Evolutionary conservation across 2,329 filamentous ascomycete genomes (phyloP).

Genomic region (Aspergillus sp.): DNA sequence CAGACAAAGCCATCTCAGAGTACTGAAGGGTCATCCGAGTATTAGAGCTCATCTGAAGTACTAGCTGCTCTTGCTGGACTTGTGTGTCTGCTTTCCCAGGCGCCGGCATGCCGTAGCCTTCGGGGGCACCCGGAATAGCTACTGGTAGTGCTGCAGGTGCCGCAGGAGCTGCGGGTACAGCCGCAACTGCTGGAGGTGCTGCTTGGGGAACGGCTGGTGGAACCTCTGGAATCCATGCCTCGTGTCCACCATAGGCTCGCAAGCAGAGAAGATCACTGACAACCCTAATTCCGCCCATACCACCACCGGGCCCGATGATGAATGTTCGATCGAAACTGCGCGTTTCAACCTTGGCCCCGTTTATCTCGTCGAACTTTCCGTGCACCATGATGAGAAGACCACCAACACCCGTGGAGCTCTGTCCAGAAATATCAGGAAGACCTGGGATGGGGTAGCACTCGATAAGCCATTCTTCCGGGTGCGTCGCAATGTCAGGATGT

Average conservation of each 20-base stretch:
- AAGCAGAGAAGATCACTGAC: constrained; percentile 77
- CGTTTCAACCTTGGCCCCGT: constrained; percentile 58
- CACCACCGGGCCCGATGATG: constrained; percentile 72
- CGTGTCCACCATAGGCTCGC: constrained; percentile 63
- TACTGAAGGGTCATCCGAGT: constrained; percentile 81
- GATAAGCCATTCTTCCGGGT: constrained; percentile 74
- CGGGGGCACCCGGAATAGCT: constrained; percentile 33
- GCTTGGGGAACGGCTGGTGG: constrained; percentile 33
- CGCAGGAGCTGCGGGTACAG: constrained; percentile 7
- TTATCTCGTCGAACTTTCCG: constrained; percentile 78
- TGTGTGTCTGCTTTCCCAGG: constrained; percentile 51
- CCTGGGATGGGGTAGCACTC: constrained; percentile 76
- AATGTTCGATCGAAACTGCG: constrained; percentile 83
- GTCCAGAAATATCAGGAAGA: constrained; percentile 67
- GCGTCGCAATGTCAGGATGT: constrained; percentile 69
- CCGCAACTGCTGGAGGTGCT: constrained; percentile 34
- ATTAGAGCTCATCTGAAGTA: constrained; percentile 68
- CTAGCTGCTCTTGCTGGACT: constrained; percentile 68
- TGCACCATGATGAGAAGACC: constrained; percentile 78
- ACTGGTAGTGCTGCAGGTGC: constrained; percentile 18
- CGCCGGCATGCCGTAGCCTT: constrained; percentile 43
- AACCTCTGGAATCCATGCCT: constrained; percentile 52
- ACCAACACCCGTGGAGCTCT: constrained; percentile 67
- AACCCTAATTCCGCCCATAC: constrained; percentile 68
- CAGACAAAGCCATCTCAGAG: constrained; percentile 76